phyloP scores from a whole-genome alignment of 148 eudicot genomes.

The Chenopodium suecicum region DNA sequence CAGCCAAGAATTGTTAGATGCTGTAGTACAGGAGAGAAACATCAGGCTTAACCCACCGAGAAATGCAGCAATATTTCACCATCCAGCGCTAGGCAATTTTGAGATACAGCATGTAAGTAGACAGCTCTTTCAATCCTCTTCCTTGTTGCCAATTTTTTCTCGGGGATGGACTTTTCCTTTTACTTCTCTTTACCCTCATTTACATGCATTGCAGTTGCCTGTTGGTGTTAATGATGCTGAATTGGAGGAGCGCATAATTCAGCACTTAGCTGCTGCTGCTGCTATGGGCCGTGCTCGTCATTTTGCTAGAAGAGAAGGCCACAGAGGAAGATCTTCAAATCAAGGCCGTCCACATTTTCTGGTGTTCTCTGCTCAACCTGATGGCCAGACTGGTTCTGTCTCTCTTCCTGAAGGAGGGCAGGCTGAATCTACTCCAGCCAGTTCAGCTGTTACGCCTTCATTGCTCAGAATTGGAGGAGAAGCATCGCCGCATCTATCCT shows the following conservation, averaged over 20 bases:
- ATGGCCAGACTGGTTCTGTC: slow-evolving; percentile 43
- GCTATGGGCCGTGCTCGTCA: slow-evolving; percentile 96
- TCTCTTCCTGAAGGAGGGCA: slow-evolving; percentile 51
- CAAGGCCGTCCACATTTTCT: slow-evolving; percentile 83
- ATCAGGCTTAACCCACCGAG: slow-evolving; percentile 61
- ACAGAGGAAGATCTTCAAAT: slow-evolving; percentile 67
- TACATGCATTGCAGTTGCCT: slow-evolving; percentile 54
- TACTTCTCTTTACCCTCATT: neutral
- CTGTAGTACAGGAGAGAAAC: slow-evolving; percentile 77
- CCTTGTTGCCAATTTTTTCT: neutral
- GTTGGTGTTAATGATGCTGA: slow-evolving; percentile 81
- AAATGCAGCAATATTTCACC: slow-evolving; percentile 80
- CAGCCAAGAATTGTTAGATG: slow-evolving; percentile 95
- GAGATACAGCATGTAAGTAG: slow-evolving; percentile 80
- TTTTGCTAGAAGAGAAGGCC: slow-evolving; percentile 81
- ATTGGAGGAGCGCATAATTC: slow-evolving; percentile 95
- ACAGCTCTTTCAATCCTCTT: neutral
- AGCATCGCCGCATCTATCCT: slow-evolving; percentile 39
- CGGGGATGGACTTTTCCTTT: neutral
- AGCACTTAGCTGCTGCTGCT: slow-evolving; percentile 96
- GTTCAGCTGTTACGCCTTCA: slow-evolving; percentile 38
- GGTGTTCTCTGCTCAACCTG: slow-evolving; percentile 65
- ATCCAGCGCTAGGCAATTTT: slow-evolving; percentile 81
- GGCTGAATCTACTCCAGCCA: slow-evolving; percentile 37
- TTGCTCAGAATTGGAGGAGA: slow-evolving; percentile 52